Percentiles rank a stretch among this genome's conserved stretches.
phyloP scores from a whole-genome alignment of 371 early-diverging fungal genomes.

The Smittium mucronatum region DNA sequence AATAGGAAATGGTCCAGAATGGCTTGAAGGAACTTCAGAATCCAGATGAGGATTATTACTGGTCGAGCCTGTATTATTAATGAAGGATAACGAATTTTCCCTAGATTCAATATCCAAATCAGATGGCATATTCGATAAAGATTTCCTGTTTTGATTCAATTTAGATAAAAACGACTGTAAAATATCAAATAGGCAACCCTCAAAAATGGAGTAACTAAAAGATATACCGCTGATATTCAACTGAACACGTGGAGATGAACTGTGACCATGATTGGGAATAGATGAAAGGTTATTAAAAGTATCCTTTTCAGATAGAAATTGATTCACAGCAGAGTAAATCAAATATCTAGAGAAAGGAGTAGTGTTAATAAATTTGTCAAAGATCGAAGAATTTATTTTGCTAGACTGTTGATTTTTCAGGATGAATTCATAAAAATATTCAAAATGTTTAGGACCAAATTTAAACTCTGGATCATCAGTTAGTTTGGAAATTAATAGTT shows the following conservation, averaged over 20 bases:
- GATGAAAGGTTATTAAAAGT: not conserved
- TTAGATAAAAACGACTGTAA: not conserved
- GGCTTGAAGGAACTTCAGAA: not conserved
- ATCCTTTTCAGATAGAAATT: not conserved
- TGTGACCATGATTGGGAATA: not conserved
- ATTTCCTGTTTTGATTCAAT: not conserved
- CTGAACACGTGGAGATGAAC: not conserved
- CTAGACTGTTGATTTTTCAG: not conserved
- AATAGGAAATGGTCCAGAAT: not conserved
- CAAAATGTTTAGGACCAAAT: not conserved
- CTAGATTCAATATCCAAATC: not conserved
- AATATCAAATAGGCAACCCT: not conserved
- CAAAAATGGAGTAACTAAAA: not conserved
- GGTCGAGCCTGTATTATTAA: not conserved
- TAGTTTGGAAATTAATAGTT: not conserved
- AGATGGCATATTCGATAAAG: not conserved
- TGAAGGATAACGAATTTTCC: not conserved
- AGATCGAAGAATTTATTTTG: not conserved
- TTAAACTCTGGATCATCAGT: not conserved
- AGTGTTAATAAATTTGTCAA: not conserved
- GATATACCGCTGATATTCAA: not conserved
- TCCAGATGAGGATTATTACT: not conserved
- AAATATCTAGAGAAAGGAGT: not conserved
- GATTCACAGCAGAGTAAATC: not conserved
- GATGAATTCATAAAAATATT: not conserved